A percentile compares a stretch with the other conserved stretches of the same genome.
Conservation (phyloP, 805 yeast genomes). For the Saccharomycopsis capsularis region DNA sequence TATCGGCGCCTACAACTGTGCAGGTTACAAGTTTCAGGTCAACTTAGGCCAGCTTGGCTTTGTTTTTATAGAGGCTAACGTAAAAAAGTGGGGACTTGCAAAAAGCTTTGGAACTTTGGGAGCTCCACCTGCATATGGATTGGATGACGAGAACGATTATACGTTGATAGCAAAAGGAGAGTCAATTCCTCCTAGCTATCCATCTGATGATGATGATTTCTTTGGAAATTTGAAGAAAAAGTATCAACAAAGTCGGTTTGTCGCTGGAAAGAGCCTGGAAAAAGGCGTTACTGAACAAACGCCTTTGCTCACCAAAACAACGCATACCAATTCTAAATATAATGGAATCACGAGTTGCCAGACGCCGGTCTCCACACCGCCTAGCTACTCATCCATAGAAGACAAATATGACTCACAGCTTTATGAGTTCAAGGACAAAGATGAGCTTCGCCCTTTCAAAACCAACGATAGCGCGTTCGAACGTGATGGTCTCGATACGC, state of each 20-base stretch:
- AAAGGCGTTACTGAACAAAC: not conserved
- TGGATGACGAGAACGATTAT: conserved; percentile 33
- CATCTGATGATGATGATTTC: conserved; percentile 39
- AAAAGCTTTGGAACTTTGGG: conserved; percentile 43
- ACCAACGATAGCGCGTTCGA: not conserved
- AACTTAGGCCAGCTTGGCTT: conserved; percentile 73
- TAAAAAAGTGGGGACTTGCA: conserved; percentile 79
- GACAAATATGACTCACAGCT: too few relatives aligned
- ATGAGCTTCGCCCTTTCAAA: not conserved
- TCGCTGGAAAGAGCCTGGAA: too few relatives aligned
- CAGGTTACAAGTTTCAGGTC: conserved; percentile 42
- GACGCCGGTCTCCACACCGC: conserved; percentile 4
- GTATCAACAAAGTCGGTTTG: too few relatives aligned
- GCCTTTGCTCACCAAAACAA: conserved; percentile 6
- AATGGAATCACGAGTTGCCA: not conserved
- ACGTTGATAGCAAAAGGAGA: conserved; percentile 32
- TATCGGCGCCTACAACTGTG: conserved; percentile 71
- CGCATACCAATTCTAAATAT: not conserved
- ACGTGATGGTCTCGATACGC: conserved; percentile 4
- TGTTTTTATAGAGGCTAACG: conserved; percentile 78
- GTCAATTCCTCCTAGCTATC: conserved; percentile 41
- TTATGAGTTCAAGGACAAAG: conserved; percentile 2
- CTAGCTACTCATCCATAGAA: conserved; percentile 3
- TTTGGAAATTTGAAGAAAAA: conserved; percentile 29
- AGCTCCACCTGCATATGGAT: conserved; percentile 24